These are phyloP conservation scores for Sporothrix schenckii DNA, from an alignment of 2,329 filamentous ascomycete genomes.

Conservation along the genomic window DNA sequence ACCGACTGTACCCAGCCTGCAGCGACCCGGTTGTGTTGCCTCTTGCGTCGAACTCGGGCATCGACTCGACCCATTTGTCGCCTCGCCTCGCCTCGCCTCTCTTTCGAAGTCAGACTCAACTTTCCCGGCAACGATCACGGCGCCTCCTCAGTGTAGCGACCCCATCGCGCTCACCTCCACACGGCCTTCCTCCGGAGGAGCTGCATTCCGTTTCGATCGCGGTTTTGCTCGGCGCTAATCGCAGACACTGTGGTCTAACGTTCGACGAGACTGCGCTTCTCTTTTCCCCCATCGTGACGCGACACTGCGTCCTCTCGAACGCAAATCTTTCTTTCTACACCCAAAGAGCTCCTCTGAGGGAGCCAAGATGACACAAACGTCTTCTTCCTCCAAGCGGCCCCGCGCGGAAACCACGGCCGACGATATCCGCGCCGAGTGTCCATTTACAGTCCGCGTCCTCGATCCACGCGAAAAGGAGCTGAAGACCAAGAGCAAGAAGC, in stretches of 20 bases:
- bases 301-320: conserved; percentile 3
- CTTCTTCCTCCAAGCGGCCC: conserved; percentile 50
- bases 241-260: not conserved
- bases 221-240: conserved; percentile 5
- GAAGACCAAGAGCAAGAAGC: conserved; percentile 51
- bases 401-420: conserved; percentile 50
- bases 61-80: not conserved
- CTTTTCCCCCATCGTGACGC: conserved; percentile 15
- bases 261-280: not conserved
- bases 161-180: conserved; percentile 14
- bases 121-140: not conserved
- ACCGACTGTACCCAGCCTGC: conserved; percentile 1
- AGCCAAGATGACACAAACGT: conserved; percentile 32
- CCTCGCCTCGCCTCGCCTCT: not conserved
- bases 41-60: conserved; percentile 8
- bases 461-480: conserved; percentile 54
- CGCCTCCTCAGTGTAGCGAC: not conserved
- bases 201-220: conserved; percentile 14
- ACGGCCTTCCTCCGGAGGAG: not conserved
- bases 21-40: conserved; percentile 15
- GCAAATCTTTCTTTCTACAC: not conserved
- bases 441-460: conserved; percentile 53
- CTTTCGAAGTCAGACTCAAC: not conserved
- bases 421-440: conserved; percentile 60
- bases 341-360: not conserved